Evolutionary conservation across 1,139 yeast species (phyloP).

Genomic region (Geotrichum aggregatum): DNA sequence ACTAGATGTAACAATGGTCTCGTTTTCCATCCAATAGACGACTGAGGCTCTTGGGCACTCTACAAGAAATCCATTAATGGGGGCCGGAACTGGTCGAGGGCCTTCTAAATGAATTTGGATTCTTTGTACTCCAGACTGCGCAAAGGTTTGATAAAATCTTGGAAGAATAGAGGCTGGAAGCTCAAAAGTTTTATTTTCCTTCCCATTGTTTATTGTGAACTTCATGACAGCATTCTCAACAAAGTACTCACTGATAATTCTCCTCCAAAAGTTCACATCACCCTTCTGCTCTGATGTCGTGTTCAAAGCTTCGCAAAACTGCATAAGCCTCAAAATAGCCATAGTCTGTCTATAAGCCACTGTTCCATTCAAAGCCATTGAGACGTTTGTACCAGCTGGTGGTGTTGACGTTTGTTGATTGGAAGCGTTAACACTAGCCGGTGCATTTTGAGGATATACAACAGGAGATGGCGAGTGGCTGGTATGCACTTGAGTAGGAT

Average conservation of each 20-base stretch:
- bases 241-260: slow-evolving; percentile 48
- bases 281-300: slow-evolving; percentile 39
- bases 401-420: slow-evolving; percentile 26
- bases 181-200: slow-evolving; percentile 56
- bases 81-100: slow-evolving; percentile 60
- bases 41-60: slow-evolving; percentile 55
- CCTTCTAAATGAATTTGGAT: slow-evolving; percentile 61
- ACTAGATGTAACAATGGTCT: slow-evolving; percentile 57
- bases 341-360: slow-evolving; percentile 6
- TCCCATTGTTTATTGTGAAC: slow-evolving; percentile 43
- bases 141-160: slow-evolving; percentile 53
- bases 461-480: slow-evolving; percentile 3
- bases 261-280: slow-evolving; percentile 48
- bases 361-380: slow-evolving; percentile 5
- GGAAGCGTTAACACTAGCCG: neutral
- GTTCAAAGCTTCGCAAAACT: slow-evolving; percentile 43
- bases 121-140: slow-evolving; percentile 50
- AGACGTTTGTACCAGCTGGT: slow-evolving; percentile 19
- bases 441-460: neutral
- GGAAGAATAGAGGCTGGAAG: slow-evolving; percentile 65
- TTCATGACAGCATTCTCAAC: slow-evolving; percentile 47
- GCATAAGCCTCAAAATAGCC: slow-evolving; percentile 27
- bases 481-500: neutral
- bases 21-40: slow-evolving; percentile 61
- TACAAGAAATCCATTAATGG: slow-evolving; percentile 61